Percentiles rank a stretch among this genome's conserved stretches.
These are phyloP conservation scores for Daldinia concentrica DNA, from an alignment of 495 filamentous ascomycete genomes.

Conservation along the genomic window DNA sequence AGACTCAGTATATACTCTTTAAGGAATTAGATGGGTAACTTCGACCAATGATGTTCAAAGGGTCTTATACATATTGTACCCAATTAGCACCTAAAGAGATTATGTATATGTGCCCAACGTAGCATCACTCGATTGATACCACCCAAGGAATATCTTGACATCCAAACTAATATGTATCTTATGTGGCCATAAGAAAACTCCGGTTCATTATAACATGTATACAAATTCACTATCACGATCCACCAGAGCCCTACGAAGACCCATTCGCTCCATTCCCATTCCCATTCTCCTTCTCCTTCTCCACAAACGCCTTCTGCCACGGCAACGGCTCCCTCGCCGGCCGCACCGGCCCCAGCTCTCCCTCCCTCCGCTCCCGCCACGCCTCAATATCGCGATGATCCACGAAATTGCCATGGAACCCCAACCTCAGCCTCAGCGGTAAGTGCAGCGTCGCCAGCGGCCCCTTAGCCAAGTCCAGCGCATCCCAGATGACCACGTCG, in stretches of 20 bases:
- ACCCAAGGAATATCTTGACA: background rate
- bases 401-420: conserved; percentile 61
- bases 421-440: conserved; percentile 55
- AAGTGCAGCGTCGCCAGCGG: conserved; percentile 59
- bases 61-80: background rate
- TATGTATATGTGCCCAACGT: background rate
- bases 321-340: conserved; percentile 53
- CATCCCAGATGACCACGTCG: conserved; percentile 62
- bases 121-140: background rate
- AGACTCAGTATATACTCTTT: background rate
- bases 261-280: conserved; percentile 26
- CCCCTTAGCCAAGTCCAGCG: conserved; percentile 52
- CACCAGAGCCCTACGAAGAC: background rate
- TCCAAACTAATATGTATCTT: background rate
- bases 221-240: background rate
- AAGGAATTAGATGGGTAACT: background rate
- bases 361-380: conserved; percentile 51
- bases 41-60: background rate
- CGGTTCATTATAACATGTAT: background rate
- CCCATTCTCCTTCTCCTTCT: conserved; percentile 13
- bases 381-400: conserved; percentile 56
- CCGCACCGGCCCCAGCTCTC: conserved; percentile 54
- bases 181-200: background rate
- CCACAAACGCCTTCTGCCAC: conserved; percentile 50
- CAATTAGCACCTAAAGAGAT: background rate